A percentile compares a stretch with the other conserved stretches of the same genome.
Evolutionary conservation across 108 stramenopile genomes (phyloP).

Genomic region (Cyclotella sp.): DNA sequence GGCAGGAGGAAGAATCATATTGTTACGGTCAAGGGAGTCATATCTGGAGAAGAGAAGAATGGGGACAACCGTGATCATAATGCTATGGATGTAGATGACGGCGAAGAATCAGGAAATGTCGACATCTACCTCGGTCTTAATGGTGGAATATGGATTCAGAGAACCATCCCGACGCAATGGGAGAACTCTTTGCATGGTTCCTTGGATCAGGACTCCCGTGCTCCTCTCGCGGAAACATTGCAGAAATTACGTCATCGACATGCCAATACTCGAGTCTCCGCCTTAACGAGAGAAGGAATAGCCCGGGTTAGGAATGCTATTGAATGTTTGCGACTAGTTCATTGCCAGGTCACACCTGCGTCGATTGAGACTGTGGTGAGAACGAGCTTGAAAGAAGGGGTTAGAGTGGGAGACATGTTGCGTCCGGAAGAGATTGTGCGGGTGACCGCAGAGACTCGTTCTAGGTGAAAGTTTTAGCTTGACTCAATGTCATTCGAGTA

Average conservation of each 20-base stretch:
- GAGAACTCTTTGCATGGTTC: conserved; percentile 33
- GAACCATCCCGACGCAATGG: conserved; percentile 57
- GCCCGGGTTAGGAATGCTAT: conserved; percentile 5
- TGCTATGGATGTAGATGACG: conserved; percentile 38
- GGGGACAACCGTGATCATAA: conserved; percentile 23
- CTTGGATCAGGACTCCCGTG: conserved; percentile 54
- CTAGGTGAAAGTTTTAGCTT: too few relatives aligned
- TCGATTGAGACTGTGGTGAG: conserved; percentile 23
- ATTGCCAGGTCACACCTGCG: conserved; percentile 74
- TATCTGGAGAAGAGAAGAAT: conserved; percentile 13
- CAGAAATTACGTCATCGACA: conserved; percentile 78
- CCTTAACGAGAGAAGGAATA: conserved; percentile 7
- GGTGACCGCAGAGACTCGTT: conserved; percentile 62
- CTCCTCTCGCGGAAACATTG: conserved; percentile 74
- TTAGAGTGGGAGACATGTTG: conserved; percentile 71
- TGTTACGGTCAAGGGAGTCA: conserved; percentile 43
- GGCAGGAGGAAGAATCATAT: conserved; percentile 84
- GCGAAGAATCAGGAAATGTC: conserved; percentile 60
- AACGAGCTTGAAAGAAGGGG: not conserved
- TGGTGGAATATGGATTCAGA: conserved; percentile 90
- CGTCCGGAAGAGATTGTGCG: conserved; percentile 63
- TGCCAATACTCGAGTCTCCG: conserved; percentile 62
- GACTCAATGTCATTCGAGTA: too few relatives aligned
- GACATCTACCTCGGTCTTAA: conserved; percentile 76
- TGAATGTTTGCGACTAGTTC: conserved; percentile 39